Evolutionary conservation across 306 rosid species (phyloP).

Genomic region (Calophaca sinica): DNA sequence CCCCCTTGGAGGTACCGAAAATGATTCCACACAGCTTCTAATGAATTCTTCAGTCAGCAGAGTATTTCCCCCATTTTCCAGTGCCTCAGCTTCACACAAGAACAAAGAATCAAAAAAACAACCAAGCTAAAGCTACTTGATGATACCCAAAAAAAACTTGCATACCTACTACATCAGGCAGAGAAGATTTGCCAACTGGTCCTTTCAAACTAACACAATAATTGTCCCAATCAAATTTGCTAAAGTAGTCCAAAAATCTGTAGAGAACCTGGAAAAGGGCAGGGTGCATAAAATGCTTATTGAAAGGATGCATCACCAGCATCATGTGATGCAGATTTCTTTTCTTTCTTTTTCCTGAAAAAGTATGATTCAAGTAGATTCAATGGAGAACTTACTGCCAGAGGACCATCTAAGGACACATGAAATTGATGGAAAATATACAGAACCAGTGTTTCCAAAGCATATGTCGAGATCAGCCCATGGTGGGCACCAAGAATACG

Average conservation of each 20-base stretch:
- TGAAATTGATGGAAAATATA: slow-evolving; percentile 83
- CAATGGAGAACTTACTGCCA: slow-evolving; percentile 67
- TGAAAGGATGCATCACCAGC: slow-evolving; percentile 42
- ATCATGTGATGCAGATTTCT: slow-evolving; percentile 41
- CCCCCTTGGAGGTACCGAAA: slow-evolving; percentile 72
- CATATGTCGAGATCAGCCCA: slow-evolving; percentile 91
- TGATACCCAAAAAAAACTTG: slow-evolving; percentile 35
- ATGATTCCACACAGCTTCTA: slow-evolving; percentile 66
- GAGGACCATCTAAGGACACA: slow-evolving; percentile 72
- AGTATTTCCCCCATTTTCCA: slow-evolving; percentile 67
- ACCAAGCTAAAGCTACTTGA: slow-evolving; percentile 36
- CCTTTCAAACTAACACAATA: slow-evolving; percentile 86
- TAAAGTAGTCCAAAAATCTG: slow-evolving; percentile 82
- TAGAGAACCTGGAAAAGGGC: slow-evolving; percentile 72
- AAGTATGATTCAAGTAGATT: slow-evolving; percentile 41
- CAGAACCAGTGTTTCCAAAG: slow-evolving; percentile 86
- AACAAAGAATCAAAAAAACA: slow-evolving; percentile 42
- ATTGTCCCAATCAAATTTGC: slow-evolving; percentile 94
- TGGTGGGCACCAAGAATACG: slow-evolving; percentile 93
- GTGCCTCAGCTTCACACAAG: slow-evolving; percentile 66
- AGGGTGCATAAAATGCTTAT: slow-evolving; percentile 37
- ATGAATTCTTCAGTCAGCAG: slow-evolving; percentile 76
- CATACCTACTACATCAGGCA: slow-evolving; percentile 75
- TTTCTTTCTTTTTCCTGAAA: slow-evolving; percentile 24
- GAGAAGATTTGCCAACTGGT: slow-evolving; percentile 75